Evolutionary conservation across 441 rosid species (phyloP), one percentile per base, ranked within the genome.

Genomic region (Mallotus japonicus): DNA sequence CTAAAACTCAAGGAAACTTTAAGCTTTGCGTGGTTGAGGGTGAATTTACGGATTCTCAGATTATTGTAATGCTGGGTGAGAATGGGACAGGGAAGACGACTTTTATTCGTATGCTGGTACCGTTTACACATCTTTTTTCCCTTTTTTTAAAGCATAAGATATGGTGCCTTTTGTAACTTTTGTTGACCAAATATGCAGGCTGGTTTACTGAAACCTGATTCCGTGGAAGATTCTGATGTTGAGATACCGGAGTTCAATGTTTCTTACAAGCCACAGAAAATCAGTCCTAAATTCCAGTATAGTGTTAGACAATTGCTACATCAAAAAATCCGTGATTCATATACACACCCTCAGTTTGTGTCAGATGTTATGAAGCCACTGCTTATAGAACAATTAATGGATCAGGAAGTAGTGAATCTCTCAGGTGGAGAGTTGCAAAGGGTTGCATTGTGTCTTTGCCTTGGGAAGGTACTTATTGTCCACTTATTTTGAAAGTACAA

Each of bases 281-380:
- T 92, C 78, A 95, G 98, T 74, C 93, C 98, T 0, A 92, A 81
- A 75, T 92, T 91, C 79, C 89, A 84, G 70, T 65, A 72, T 50
- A 83, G 91, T 58, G 98, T 95, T 71, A 88, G 98, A 73, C 87
- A 87, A 75, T 83, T 92, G 85, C 87, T 95, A 37, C 97, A 90
- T 82, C 86, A 82, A 67, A 92, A 81, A 80, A 95, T 95, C 73
- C 93, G 96, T 13, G 99, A 92, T 80, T 87, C 95, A 5, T 92
- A 90, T 72, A 86, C 79, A 81, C 97, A 95, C 79, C 98, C 99
- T 61, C 99, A 92, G 74, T 95, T 95, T 83, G 85, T 89, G 13
- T 95, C 99, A 62, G 99, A 95, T 80, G 98, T 92, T 79, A 92
- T 92, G 98, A 95, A 91, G 72, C 99, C 99, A 67, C 98, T 92